A percentile compares a stretch with the other conserved stretches of the same genome.
Evolutionary conservation across 805 yeast species (phyloP).

Genomic region (Myxozyma lipomycoides): DNA sequence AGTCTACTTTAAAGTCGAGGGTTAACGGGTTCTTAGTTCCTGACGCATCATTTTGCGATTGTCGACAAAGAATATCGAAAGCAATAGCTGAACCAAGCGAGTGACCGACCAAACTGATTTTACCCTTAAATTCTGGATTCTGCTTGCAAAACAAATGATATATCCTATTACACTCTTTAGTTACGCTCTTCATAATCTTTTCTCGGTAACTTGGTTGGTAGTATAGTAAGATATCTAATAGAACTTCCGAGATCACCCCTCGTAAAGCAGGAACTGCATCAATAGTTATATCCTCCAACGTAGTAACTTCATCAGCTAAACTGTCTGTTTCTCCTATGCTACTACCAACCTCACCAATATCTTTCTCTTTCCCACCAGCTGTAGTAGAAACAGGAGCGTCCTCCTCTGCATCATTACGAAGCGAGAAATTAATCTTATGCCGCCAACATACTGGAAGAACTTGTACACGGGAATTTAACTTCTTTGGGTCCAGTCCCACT

Average conservation of each 20-base stretch:
- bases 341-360: slow-evolving; percentile 33
- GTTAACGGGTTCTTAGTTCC: background rate
- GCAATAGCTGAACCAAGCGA: slow-evolving; percentile 85
- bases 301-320: slow-evolving; percentile 36
- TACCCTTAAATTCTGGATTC: slow-evolving; percentile 74
- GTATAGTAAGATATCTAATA: slow-evolving; percentile 71
- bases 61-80: slow-evolving; percentile 64
- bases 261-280: slow-evolving; percentile 64
- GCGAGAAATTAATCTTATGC: slow-evolving; percentile 45
- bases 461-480: slow-evolving; percentile 53
- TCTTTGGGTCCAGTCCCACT: slow-evolving; percentile 5
- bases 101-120: slow-evolving; percentile 82
- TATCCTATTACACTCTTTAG: slow-evolving; percentile 57
- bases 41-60: slow-evolving; percentile 34
- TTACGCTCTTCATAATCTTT: slow-evolving; percentile 60
- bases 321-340: slow-evolving; percentile 35
- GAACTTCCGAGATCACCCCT: slow-evolving; percentile 72
- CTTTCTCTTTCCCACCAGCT: slow-evolving; percentile 23
- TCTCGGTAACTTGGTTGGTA: slow-evolving; percentile 66
- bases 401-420: slow-evolving; percentile 10
- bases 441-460: slow-evolving; percentile 93
- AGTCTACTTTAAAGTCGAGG: slow-evolving; percentile 67
- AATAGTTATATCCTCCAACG: slow-evolving; percentile 70
- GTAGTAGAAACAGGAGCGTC: background rate
- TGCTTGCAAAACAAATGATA: slow-evolving; percentile 54